Conservation (phyloP, 495 filamentous ascomycete genomes). For the Aspergillus affinis region DNA sequence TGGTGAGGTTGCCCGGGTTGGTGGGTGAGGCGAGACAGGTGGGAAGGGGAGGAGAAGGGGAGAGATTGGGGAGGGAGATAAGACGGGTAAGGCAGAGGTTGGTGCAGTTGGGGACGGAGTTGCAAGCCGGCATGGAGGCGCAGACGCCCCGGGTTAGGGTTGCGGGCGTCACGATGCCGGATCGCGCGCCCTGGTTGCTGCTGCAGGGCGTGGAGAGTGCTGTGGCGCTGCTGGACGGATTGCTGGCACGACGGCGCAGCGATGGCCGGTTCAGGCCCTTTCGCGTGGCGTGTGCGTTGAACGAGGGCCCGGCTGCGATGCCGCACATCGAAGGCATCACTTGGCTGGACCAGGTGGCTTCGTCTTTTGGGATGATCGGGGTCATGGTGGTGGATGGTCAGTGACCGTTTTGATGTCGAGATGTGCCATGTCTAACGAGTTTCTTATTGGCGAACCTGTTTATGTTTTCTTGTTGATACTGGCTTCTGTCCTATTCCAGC, state of each 20-base stretch:
- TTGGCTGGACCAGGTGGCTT: constrained; percentile 40
- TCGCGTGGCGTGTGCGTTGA: constrained; percentile 26
- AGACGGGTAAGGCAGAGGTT: background rate
- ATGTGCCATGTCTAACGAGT: background rate
- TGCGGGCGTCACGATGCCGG: background rate
- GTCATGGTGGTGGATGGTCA: constrained; percentile 14
- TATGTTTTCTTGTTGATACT: background rate
- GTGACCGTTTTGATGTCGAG: background rate
- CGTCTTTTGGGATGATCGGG: constrained; percentile 38
- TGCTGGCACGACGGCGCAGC: constrained; percentile 13
- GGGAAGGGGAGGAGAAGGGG: background rate
- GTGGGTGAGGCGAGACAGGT: background rate
- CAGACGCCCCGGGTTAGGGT: background rate
- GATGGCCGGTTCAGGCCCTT: constrained; percentile 14
- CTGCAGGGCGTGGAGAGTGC: constrained; percentile 4
- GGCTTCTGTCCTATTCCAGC: background rate
- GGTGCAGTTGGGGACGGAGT: background rate
- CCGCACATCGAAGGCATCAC: constrained; percentile 27
- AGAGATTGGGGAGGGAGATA: background rate
- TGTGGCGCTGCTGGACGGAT: background rate
- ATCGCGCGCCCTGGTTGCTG: background rate
- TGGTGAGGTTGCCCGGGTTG: constrained; percentile 7
- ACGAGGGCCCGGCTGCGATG: constrained; percentile 9
- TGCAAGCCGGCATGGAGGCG: background rate
- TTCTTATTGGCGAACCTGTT: background rate